Conservation (phyloP, 345 rosid species). For the Mallotus nudiflorus region DNA sequence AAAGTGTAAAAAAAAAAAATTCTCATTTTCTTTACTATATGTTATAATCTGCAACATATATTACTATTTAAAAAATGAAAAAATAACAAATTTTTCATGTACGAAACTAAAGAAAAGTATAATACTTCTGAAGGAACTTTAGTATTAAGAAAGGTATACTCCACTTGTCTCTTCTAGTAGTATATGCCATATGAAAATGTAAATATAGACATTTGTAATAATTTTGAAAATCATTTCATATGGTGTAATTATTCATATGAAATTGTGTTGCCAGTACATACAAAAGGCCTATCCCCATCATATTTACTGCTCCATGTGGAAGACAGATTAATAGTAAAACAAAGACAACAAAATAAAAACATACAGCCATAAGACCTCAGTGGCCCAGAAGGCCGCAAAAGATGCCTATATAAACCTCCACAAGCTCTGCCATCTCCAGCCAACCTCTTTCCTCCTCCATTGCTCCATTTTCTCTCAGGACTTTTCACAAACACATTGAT, state of each 20-base stretch:
- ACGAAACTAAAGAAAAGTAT: not conserved
- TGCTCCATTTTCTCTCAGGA: conserved; percentile 11
- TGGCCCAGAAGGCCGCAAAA: conserved; percentile 45
- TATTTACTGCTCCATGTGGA: not conserved
- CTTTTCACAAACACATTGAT: conserved; percentile 30
- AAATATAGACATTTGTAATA: not conserved
- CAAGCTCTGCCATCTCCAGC: not conserved
- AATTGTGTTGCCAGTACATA: not conserved
- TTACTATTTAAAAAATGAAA: no score
- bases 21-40: no score
- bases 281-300: not conserved
- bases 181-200: not conserved
- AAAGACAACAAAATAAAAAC: not conserved
- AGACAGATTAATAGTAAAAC: not conserved
- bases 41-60: no score
- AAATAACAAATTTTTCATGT: no score
- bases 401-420: conserved; percentile 29
- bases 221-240: not conserved
- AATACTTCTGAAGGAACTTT: not conserved
- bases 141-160: conserved; percentile 2
- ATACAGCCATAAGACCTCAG: not conserved
- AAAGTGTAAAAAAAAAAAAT: no score
- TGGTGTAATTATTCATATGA: not conserved
- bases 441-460: conserved; percentile 2
- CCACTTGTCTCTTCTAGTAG: not conserved